phyloP scores from a whole-genome alignment of 306 rosid species.

The Cicer arietinum region DNA sequence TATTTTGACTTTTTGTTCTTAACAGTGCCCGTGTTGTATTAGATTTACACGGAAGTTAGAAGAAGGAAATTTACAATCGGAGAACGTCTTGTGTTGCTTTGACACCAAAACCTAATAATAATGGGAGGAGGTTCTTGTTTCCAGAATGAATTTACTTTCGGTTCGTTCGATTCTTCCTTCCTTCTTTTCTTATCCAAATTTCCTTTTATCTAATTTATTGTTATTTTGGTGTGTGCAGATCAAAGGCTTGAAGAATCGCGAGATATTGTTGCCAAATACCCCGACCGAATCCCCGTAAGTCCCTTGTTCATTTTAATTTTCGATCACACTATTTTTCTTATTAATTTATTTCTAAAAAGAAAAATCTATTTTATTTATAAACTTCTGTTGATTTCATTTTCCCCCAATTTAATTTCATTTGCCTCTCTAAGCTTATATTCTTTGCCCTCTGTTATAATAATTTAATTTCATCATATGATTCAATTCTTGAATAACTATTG shows the following conservation, averaged over 20 bases:
- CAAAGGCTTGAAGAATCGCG: constrained; percentile 56
- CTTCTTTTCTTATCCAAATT: not conserved
- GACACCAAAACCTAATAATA: not conserved
- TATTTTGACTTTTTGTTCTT: not conserved
- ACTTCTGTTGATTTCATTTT: not conserved
- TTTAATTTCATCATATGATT: not conserved
- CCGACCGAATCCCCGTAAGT: constrained; percentile 56
- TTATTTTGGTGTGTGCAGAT: constrained; percentile 36
- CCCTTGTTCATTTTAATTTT: not conserved
- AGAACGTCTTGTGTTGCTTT: not conserved
- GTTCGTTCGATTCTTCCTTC: constrained; percentile 37
- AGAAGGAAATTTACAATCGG: not conserved
- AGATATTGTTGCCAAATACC: constrained; percentile 54
- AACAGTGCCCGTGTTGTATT: not conserved
- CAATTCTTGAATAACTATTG: not conserved
- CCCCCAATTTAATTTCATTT: not conserved
- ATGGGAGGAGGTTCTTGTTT: constrained; percentile 54
- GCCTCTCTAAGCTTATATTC: not conserved
- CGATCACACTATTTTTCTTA: not conserved
- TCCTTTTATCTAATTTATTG: not conserved
- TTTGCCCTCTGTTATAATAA: not conserved
- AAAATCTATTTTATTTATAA: not conserved
- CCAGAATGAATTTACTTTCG: constrained; percentile 50
- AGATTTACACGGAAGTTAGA: not conserved
- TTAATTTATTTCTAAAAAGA: no score